Base-by-base conservation (phyloP, 352 stramenopile genomes). In the Peronospora destructor region DNA sequence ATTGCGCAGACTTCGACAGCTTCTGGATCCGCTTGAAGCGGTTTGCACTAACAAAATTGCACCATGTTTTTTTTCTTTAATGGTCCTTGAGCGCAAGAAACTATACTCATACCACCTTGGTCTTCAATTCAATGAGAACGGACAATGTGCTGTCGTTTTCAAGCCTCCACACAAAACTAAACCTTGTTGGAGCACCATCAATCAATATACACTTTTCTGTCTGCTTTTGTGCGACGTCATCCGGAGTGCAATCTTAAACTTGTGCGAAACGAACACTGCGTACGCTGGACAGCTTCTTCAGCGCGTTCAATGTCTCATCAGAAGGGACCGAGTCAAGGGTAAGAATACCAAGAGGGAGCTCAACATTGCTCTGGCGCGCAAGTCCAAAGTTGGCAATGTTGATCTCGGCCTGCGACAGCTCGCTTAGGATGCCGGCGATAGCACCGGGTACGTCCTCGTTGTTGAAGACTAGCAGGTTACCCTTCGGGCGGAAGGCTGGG, bases 351-450 rank as follows among this genome's bases (percentile, higher is more conserved):
- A 92, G 55, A 34, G 81, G 76, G 14, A 84, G 60, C 23, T 74
- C 51, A 38, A 79, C 40, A 49, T 76, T 80, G 9, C 46, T 66
- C 37, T 88, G 78, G 35, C 81, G 76, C 26, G 76, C 77, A n/a
- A 92, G 67, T 12, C 81, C 81, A 37, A 92, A 84, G 67, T 86
- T 86, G 40, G 81, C 81, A 45, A 92, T 88, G 60, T 92, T 92
- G 71, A 92, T 86, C 47, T 87, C 66, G 30, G 77, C 68, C 30
- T 74, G 53, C 30, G 71, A 63, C 28, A 92, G 64, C 43, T 87
- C 73, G 35, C 77, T 72, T 13, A 92, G 61, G 17, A 92, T 83
- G 10, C 71, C 72, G 3, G 75, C 76, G 57, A 92, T 90, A 14
- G 79, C 81, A 45, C 81, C 81, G 6, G 81, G 81, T 21, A 73